Evolutionary conservation across 2,329 filamentous ascomycete genomes (phyloP), one percentile per base, ranked within the genome.

Genomic region (Cytospora mali): DNA sequence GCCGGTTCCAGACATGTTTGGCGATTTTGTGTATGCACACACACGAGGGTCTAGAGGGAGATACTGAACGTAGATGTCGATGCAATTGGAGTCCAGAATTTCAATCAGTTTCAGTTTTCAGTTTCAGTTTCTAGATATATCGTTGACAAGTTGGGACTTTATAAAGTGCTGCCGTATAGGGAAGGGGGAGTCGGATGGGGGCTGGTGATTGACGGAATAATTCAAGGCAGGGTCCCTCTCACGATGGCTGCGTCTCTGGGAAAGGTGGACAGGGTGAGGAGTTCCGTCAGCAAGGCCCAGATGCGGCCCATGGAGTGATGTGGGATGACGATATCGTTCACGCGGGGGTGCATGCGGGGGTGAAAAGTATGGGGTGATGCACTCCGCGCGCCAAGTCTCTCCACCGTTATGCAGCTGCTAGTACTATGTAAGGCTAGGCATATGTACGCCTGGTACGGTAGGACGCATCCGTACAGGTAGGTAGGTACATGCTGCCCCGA

Each of bases 1-100:
- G 65, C 81, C 73, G 42, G 21, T 21, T 18, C 42, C 42, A 33
- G 85, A 85, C 50, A 64, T 64, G 29, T n/a, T 58, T 21, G 21
- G 10, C 13, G 11, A 16, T 51, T 14, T 10, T 25, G 25, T 13
- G 27, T n/a, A 9, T 42, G 39, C 21, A 10, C 39, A 42, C n/a
- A n/a, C n/a, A n/a, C n/a, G n/a, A n/a, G 14, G 16, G 9, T n/a
- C n/a, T 39, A 18, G 35, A 5, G n/a, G n/a, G 21, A 10, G 9
- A 13, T 23, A 21, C 11, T 16, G 21, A 42, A 21, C 1, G 39
- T 42, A 21, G 39, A 42, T 6, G n/a, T 42, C 6, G 39, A 42
- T n/a, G 16, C 4, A 7, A 13, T 42, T 2, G 18, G n/a, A 11
- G 21, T 46, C 42, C 42, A 46, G 42, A 21, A 7, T 35, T 9